Conservation (phyloP, 2,329 filamentous ascomycete genomes). For the Penicillium sp. region DNA sequence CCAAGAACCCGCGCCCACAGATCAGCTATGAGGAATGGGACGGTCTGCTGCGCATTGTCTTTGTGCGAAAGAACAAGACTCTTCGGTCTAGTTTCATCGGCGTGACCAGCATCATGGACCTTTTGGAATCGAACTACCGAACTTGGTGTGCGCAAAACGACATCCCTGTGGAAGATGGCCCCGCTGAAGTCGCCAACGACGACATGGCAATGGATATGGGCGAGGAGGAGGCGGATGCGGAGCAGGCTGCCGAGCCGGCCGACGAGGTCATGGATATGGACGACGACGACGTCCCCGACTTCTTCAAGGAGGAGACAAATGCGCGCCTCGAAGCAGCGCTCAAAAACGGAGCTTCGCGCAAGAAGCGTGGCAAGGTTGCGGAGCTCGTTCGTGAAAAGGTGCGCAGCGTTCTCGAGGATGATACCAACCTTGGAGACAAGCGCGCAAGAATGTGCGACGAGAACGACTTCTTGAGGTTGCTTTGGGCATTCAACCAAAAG, state of each 20-base stretch:
- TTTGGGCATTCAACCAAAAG: slow-evolving; percentile 85
- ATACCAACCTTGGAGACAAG: slow-evolving; percentile 78
- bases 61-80: slow-evolving; percentile 89
- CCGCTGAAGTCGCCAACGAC: slow-evolving; percentile 35
- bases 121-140: slow-evolving; percentile 86
- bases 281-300: slow-evolving; percentile 71
- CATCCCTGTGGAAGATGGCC: slow-evolving; percentile 72
- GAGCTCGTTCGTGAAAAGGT: slow-evolving; percentile 87
- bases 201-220: slow-evolving; percentile 43
- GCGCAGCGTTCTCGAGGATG: slow-evolving; percentile 76
- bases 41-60: slow-evolving; percentile 78
- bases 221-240: slow-evolving; percentile 30
- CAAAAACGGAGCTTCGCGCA: slow-evolving; percentile 56
- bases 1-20: slow-evolving; percentile 80
- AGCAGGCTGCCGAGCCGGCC: slow-evolving; percentile 41
- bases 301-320: slow-evolving; percentile 69
- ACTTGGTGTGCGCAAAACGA: slow-evolving; percentile 89
- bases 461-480: slow-evolving; percentile 81
- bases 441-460: slow-evolving; percentile 86
- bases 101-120: slow-evolving; percentile 75
- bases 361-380: slow-evolving; percentile 76
- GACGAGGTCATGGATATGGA: slow-evolving; percentile 55
- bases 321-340: slow-evolving; percentile 42
- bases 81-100: slow-evolving; percentile 79
- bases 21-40: slow-evolving; percentile 97